These are phyloP conservation scores for Sporothrix phasma DNA, from an alignment of 2,329 filamentous ascomycete species.

Conservation along the genomic window DNA sequence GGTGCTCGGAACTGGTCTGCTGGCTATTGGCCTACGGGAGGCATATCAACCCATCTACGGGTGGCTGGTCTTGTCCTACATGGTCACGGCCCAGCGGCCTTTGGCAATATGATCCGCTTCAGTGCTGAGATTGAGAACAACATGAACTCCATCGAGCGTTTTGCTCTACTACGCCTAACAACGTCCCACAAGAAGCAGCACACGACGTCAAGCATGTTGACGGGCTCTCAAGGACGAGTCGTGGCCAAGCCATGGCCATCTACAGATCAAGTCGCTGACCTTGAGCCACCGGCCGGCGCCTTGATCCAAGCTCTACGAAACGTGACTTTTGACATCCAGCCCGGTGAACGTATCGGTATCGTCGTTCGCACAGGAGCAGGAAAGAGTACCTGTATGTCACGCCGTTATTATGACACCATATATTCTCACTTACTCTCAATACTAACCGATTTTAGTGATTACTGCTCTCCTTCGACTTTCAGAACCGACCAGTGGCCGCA, in stretches of 20 bases:
- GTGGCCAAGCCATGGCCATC: conserved; percentile 42
- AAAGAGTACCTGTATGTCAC: conserved; percentile 50
- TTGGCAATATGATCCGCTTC: conserved; percentile 88
- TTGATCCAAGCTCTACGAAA: conserved; percentile 65
- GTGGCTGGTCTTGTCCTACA: conserved; percentile 90
- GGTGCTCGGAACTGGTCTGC: conserved; percentile 83
- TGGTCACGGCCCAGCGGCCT: conserved; percentile 54
- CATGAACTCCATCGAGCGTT: conserved; percentile 96
- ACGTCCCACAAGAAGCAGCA: conserved; percentile 82
- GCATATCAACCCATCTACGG: conserved; percentile 77
- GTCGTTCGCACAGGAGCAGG: conserved; percentile 91
- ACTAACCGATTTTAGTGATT: conserved; percentile 42
- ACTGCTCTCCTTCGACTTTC: conserved; percentile 86
- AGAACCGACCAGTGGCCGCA: conserved; percentile 80
- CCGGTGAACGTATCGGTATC: conserved; percentile 86
- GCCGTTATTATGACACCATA: neutral
- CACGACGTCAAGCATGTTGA: conserved; percentile 48
- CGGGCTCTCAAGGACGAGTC: conserved; percentile 24
- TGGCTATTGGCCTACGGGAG: conserved; percentile 77
- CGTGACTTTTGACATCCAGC: conserved; percentile 74
- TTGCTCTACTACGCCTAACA: conserved; percentile 73
- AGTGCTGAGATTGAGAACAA: conserved; percentile 96
- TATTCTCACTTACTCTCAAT: neutral
- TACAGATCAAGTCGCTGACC: conserved; percentile 80
- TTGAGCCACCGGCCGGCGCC: conserved; percentile 77